Evolutionary conservation across 371 early-diverging fungal species (phyloP).

Genomic region (Rhizopus arrhizus): DNA sequence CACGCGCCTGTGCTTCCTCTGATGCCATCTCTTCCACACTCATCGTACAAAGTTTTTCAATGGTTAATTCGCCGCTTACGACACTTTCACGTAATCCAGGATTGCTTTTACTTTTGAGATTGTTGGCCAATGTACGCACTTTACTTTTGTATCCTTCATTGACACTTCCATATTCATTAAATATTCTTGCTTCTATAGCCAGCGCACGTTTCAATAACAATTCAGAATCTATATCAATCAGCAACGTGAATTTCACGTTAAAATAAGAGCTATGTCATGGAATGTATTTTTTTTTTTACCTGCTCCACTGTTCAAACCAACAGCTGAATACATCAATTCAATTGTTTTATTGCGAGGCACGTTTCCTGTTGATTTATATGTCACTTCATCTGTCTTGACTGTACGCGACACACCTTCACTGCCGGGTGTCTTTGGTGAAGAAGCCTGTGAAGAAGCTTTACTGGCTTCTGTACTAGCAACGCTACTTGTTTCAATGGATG

Average conservation of each 20-base stretch:
- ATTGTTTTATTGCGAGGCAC: constrained; percentile 79
- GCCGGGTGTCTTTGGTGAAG: constrained; percentile 30
- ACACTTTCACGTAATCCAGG: constrained; percentile 77
- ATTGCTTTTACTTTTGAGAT: constrained; percentile 83
- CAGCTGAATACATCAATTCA: constrained; percentile 82
- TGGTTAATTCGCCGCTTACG: constrained; percentile 68
- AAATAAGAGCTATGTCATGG: not conserved
- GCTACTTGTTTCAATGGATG: not conserved
- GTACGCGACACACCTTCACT: constrained; percentile 57
- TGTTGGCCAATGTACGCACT: constrained; percentile 81
- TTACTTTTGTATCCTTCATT: constrained; percentile 75
- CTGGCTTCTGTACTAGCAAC: not conserved
- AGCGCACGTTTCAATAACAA: constrained; percentile 63
- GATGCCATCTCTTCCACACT: constrained; percentile 87
- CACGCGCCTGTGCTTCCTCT: constrained; percentile 74
- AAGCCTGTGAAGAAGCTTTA: constrained; percentile 27
- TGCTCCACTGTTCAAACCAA: constrained; percentile 71
- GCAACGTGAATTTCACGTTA: too few species aligned
- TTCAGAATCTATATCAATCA: constrained; percentile 54
- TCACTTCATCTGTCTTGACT: constrained; percentile 65
- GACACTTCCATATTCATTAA: constrained; percentile 49
- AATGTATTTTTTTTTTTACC: constrained; percentile 41
- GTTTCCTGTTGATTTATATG: constrained; percentile 64
- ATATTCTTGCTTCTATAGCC: constrained; percentile 71
- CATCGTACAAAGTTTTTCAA: constrained; percentile 77